Conservation (phyloP, 2,329 filamentous ascomycete genomes). For the Ophiostoma himal-ulmi region DNA sequence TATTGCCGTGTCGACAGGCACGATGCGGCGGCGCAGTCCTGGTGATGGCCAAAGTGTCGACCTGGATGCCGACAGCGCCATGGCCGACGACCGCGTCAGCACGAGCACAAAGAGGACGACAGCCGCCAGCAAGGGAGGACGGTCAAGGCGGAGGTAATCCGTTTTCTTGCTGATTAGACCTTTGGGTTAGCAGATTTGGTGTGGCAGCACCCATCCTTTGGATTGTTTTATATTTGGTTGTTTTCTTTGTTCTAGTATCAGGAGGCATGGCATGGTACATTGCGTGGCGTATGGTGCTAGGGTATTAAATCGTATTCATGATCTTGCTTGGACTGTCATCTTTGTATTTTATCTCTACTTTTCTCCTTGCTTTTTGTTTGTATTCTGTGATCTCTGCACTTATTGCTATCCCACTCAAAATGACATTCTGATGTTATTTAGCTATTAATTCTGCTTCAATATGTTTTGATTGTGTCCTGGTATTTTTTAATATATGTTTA, state of each 20-base stretch:
- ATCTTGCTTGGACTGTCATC: too few species aligned
- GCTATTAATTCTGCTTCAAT: too few species aligned
- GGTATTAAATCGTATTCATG: not conserved
- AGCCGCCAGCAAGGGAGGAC: slow-evolving; percentile 37
- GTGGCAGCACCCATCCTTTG: not conserved
- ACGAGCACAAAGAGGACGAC: slow-evolving; percentile 37
- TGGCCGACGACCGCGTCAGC: slow-evolving; percentile 33
- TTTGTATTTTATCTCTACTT: not conserved
- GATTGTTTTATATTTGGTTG: not conserved
- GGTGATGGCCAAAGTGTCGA: slow-evolving; percentile 57
- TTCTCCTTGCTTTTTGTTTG: not conserved
- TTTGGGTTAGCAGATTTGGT: not conserved
- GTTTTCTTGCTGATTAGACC: not conserved
- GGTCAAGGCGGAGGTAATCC: not conserved
- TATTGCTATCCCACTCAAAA: too few species aligned
- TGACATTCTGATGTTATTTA: not conserved
- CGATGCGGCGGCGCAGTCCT: slow-evolving; percentile 79
- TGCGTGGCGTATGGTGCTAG: not conserved
- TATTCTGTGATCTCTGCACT: not conserved
- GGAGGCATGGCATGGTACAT: not conserved
- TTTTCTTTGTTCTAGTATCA: slow-evolving; percentile 5
- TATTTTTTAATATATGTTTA: too few species aligned
- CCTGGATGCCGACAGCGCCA: slow-evolving; percentile 50
- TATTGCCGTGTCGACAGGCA: slow-evolving; percentile 63
- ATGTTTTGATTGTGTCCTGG: too few species aligned